Base-by-base conservation (phyloP, 106 monocot genomes). In the Iris macrosiphon region DNA sequence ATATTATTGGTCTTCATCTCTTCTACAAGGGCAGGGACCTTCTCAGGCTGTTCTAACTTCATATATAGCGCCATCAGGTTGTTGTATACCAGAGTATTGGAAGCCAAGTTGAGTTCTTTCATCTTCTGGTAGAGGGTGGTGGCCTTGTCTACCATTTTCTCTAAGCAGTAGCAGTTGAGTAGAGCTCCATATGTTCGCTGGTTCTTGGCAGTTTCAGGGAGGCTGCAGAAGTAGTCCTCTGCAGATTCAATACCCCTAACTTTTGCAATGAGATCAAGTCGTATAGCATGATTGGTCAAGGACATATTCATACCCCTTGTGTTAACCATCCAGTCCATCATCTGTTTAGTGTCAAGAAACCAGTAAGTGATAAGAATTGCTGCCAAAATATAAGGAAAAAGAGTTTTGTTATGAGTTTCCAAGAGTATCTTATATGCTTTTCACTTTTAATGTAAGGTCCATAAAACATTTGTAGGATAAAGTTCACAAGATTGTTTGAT, bases 291-390 rank as follows among this genome's bases (percentile, higher is more conserved):
- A 58, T 52, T 66, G 30, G 49, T 66, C 31, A 33, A 24, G 13
- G 75, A 59, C 49, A 80, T 43, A 52, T 59, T 51, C 61, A 75
- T 62, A 3, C 75, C 75, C 59, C 19, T 66, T 21, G 26, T 47
- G 6, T 80, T 63, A 7, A 69, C 75, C 80, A 80, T 80, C 80
- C 80, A 80, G 20, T 80, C 75, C 52, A 80, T 56, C 22, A 80
- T 9, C 80, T 80, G 75, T 39, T 40, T n/a, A 49, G 0, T n/a
- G 4, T n/a, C n/a, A n/a, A n/a, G n/a, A n/a, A n/a, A n/a, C n/a
- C n/a, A n/a, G n/a, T n/a, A n/a, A n/a, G n/a, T n/a, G n/a, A n/a
- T n/a, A n/a, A n/a, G n/a, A n/a, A n/a, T n/a, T n/a, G n/a, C n/a
- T n/a, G n/a, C n/a, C n/a, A n/a, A n/a, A n/a, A n/a, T n/a, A n/a